phyloP scores from a whole-genome alignment of 192 early-diverging fungal genomes.

The Backusella liffmaniae region DNA sequence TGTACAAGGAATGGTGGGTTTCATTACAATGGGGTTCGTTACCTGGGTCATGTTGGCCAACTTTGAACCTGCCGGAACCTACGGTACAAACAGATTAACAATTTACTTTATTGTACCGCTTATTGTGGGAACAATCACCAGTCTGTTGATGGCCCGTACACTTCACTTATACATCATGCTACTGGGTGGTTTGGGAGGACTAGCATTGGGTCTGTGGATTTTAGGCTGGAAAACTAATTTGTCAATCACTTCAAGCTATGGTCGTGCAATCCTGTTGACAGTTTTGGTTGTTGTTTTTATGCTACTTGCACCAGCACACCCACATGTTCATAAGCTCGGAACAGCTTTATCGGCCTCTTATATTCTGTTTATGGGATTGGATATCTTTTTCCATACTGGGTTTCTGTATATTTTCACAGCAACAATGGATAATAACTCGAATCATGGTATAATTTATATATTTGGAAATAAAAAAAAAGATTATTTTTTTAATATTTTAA shows the following conservation, averaged over 20 bases:
- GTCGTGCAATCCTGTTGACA: constrained; percentile 38
- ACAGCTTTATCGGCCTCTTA: constrained; percentile 40
- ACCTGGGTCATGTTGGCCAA: constrained; percentile 43
- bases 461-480: neutral
- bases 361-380: constrained; percentile 37
- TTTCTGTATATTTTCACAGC: constrained; percentile 29
- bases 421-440: constrained; percentile 18
- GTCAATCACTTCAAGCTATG: constrained; percentile 28
- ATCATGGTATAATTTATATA: constrained; percentile 7
- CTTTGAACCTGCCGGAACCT: constrained; percentile 37
- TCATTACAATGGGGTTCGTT: constrained; percentile 38
- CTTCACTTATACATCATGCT: constrained; percentile 37
- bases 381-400: constrained; percentile 43
- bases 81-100: constrained; percentile 27
- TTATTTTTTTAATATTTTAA: neutral
- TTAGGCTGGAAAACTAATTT: constrained; percentile 43
- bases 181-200: constrained; percentile 33
- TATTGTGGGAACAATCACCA: constrained; percentile 33
- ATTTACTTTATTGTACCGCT: constrained; percentile 40
- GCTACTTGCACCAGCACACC: neutral
- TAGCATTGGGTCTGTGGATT: constrained; percentile 44
- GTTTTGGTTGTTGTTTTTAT: constrained; percentile 36
- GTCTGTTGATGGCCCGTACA: constrained; percentile 34
- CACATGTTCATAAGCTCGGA: constrained; percentile 29
- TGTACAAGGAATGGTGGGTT: constrained; percentile 34